phyloP scores from a whole-genome alignment of 768 basidiomycete genomes.

The Kwoniella bestiolae region DNA sequence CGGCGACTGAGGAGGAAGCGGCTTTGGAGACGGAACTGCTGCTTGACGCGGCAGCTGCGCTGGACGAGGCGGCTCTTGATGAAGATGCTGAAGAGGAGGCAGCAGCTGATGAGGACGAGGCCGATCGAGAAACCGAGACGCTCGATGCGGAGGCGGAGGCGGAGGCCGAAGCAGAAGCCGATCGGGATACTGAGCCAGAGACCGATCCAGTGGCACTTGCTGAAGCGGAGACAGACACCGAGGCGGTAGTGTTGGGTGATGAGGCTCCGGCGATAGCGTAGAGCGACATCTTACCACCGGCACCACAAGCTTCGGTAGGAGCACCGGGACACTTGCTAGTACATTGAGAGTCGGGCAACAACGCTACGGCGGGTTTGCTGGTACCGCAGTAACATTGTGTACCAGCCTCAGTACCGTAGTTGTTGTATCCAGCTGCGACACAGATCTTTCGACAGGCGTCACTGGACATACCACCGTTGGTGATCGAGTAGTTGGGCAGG shows the following conservation, averaged over 20 bases:
- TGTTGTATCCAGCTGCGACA: slow-evolving; percentile 25
- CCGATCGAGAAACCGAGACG: slow-evolving; percentile 1
- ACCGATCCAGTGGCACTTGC: neutral
- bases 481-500: slow-evolving; percentile 23
- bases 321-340: slow-evolving; percentile 32
- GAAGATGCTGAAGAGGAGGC: slow-evolving; percentile 7
- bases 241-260: neutral
- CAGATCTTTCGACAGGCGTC: slow-evolving; percentile 33
- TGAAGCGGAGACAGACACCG: slow-evolving; percentile 5
- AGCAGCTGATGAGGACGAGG: slow-evolving; percentile 9
- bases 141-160: neutral
- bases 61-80: slow-evolving; percentile 36
- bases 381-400: slow-evolving; percentile 44
- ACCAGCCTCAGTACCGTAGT: slow-evolving; percentile 33
- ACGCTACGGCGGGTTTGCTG: slow-evolving; percentile 15
- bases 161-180: neutral
- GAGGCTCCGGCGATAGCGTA: slow-evolving; percentile 22
- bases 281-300: slow-evolving; percentile 24
- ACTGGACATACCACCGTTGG: slow-evolving; percentile 23
- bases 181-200: neutral
- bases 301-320: slow-evolving; percentile 35
- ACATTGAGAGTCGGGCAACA: slow-evolving; percentile 37
- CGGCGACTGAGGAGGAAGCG: slow-evolving; percentile 1
- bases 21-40: slow-evolving; percentile 1
- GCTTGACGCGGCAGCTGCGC: slow-evolving; percentile 9